These are phyloP conservation scores for Mycena galopus DNA, from an alignment of 768 basidiomycete species.

Conservation along the genomic window DNA sequence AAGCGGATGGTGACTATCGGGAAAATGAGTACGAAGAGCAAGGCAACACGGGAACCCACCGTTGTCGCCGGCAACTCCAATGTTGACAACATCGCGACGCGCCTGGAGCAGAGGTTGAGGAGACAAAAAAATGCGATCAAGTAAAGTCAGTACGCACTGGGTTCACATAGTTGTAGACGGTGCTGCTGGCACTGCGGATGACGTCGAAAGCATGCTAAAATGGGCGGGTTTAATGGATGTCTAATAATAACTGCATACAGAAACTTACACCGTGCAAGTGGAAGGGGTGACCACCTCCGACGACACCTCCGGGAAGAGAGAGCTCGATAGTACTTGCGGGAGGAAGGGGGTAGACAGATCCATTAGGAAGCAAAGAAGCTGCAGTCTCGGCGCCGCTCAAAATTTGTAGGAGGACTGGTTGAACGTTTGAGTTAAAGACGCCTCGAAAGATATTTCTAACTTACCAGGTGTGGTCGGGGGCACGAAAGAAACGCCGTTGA, in stretches of 20 bases:
- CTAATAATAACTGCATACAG: background rate
- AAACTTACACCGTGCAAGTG: constrained; percentile 52
- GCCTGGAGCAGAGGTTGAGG: background rate
- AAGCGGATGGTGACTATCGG: constrained; percentile 64
- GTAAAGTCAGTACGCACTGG: constrained; percentile 67
- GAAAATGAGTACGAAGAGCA: no score
- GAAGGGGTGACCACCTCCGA: constrained; percentile 55
- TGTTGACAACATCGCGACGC: constrained; percentile 37
- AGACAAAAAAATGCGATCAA: constrained; percentile 46
- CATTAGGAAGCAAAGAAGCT: constrained; percentile 61
- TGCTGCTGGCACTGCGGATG: constrained; percentile 55
- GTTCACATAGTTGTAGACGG: constrained; percentile 59
- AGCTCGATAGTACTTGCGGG: constrained; percentile 56
- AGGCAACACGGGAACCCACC: no score
- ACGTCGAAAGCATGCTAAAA: constrained; percentile 60
- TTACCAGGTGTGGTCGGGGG: constrained; percentile 61
- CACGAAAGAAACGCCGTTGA: constrained; percentile 49
- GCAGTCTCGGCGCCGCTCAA: constrained; percentile 65
- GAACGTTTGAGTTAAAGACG: background rate
- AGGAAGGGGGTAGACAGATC: constrained; percentile 61
- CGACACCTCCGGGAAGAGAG: constrained; percentile 45
- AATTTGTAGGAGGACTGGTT: constrained; percentile 61
- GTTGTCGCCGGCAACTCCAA: no score
- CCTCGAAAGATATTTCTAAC: background rate
- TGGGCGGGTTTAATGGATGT: background rate